Conservation (phyloP, 2,329 filamentous ascomycete genomes). For the Herpotrichia juniperi region DNA sequence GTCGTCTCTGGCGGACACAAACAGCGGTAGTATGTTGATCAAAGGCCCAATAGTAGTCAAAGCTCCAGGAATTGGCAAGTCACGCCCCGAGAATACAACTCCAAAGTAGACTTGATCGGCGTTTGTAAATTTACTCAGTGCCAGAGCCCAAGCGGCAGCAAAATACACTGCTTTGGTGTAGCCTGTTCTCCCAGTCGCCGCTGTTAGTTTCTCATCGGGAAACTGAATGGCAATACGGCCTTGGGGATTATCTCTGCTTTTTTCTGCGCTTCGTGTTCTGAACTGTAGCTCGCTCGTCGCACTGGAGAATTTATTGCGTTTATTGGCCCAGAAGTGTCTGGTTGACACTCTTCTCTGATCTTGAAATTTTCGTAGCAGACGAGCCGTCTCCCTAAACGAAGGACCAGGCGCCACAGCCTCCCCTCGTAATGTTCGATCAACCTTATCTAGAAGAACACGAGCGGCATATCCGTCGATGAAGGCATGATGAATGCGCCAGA, state of each 20-base stretch:
- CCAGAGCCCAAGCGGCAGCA: constrained; percentile 47
- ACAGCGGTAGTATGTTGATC: constrained; percentile 34
- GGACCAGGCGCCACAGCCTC: constrained; percentile 5
- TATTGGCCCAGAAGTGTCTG: too few relatives aligned
- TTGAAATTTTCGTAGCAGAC: too few relatives aligned
- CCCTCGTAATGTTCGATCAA: constrained; percentile 13
- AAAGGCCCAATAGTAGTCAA: constrained; percentile 42
- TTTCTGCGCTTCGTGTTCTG: too few relatives aligned
- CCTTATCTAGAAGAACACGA: constrained; percentile 20
- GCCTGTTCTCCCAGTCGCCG: too few relatives aligned
- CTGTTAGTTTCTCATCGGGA: neutral
- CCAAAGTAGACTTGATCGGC: constrained; percentile 44
- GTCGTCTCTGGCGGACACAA: constrained; percentile 6
- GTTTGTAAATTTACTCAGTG: constrained; percentile 35
- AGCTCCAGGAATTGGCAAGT: constrained; percentile 35
- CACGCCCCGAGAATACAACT: constrained; percentile 43
- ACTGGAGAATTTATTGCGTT: too few relatives aligned
- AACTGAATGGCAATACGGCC: neutral
- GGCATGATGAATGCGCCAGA: constrained; percentile 41
- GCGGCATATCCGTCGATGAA: constrained; percentile 41
- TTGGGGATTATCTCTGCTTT: too few relatives aligned
- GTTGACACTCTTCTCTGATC: too few relatives aligned
- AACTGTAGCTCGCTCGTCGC: too few relatives aligned
- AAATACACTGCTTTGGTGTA: constrained; percentile 6
- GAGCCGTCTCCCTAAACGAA: neutral